A percentile compares a stretch with the other conserved stretches of the same genome.
These are phyloP conservation scores for Spergularia marina DNA, from an alignment of 148 eudicot species.

Conservation along the genomic window DNA sequence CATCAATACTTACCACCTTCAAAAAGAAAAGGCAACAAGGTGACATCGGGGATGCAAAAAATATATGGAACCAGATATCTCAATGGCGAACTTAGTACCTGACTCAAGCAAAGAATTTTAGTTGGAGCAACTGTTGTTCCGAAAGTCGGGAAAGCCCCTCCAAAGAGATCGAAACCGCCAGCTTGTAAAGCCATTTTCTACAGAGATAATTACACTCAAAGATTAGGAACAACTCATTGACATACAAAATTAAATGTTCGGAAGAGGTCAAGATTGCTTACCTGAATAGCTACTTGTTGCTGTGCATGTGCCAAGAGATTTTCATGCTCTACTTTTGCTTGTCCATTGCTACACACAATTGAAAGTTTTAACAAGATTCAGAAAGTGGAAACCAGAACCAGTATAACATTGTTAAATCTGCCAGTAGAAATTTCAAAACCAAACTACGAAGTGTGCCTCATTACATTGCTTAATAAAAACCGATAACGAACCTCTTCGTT, in stretches of 20 bases:
- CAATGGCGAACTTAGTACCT: constrained; percentile 39
- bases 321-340: constrained; percentile 72
- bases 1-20: constrained; percentile 69
- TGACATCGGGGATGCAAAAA: constrained; percentile 4
- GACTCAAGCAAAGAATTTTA: constrained; percentile 77
- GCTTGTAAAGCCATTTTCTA: constrained; percentile 65
- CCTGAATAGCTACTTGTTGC: constrained; percentile 89
- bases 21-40: constrained; percentile 7
- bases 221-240: not conserved
- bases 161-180: constrained; percentile 46
- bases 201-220: not conserved
- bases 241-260: not conserved
- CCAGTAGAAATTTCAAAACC: not conserved
- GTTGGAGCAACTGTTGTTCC: constrained; percentile 53
- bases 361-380: constrained; percentile 8
- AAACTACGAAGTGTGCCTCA: not conserved
- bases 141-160: constrained; percentile 22
- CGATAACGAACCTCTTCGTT: too few relatives aligned
- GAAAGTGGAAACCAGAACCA: not conserved
- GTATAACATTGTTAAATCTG: not conserved
- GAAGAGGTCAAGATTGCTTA: constrained; percentile 16
- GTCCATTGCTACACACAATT: constrained; percentile 48
- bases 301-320: constrained; percentile 75
- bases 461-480: too few relatives aligned
- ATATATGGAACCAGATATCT: not conserved